Conservation (phyloP, 441 rosid genomes). For the Gossypium trilobum region DNA sequence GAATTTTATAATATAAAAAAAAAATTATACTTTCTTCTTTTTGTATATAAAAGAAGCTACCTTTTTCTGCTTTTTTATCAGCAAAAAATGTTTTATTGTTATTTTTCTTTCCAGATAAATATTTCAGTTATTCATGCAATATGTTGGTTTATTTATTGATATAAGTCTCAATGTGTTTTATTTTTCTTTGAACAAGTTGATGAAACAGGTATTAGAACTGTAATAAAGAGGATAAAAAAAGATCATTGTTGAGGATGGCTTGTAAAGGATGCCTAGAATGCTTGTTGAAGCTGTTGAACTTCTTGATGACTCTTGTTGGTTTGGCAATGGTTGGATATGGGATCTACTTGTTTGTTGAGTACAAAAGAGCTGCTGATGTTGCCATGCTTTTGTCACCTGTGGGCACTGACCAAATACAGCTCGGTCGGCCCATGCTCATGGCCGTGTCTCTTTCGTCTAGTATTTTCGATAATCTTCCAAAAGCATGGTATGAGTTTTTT, state of each 20-base stretch:
- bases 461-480: constrained; percentile 53
- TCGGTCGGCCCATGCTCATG: constrained; percentile 90
- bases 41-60: background rate
- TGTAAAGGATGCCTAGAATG: constrained; percentile 78
- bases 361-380: constrained; percentile 33
- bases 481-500: constrained; percentile 59
- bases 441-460: constrained; percentile 46
- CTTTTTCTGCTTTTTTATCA: background rate
- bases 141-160: background rate
- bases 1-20: background rate
- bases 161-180: constrained; percentile 7
- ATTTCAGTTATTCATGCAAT: background rate
- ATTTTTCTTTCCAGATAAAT: background rate
- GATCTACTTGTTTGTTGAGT: constrained; percentile 85
- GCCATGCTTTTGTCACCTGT: constrained; percentile 22
- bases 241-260: constrained; percentile 39
- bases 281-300: constrained; percentile 72
- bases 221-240: background rate
- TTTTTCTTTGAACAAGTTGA: constrained; percentile 15
- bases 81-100: background rate
- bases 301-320: constrained; percentile 74
- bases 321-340: constrained; percentile 94
- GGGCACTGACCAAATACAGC: constrained; percentile 31
- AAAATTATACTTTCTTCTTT: background rate
- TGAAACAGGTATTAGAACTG: constrained; percentile 24